Base-by-base conservation (phyloP, 768 basidiomycete genomes). In the Rhodotorula toruloides region DNA sequence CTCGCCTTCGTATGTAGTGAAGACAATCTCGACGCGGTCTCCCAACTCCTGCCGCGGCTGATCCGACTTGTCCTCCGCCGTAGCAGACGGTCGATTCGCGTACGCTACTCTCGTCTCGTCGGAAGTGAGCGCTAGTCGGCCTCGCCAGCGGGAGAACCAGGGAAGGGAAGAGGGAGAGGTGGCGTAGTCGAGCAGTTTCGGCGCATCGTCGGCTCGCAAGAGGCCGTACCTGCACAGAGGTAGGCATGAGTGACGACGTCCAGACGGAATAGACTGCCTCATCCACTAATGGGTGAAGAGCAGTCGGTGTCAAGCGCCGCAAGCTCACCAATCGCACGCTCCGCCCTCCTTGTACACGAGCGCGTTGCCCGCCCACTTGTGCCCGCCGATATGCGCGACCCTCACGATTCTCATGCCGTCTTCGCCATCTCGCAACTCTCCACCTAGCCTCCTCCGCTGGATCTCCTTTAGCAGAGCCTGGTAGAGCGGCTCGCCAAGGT, bases 371-470 rank as follows among this genome's bases (percentile, higher is more conserved):
- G 68, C 74, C 36, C 53, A 75, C 54, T 66, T 66, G 67, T 76
- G 75, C 4, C 75, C 75, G 14, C 75, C 75, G 14, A 74, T 58
- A 40, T 77, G 76, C 14, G 62, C 67, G 22, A 73, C 61, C 36
- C 74, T 61, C 22, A 53, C 32, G n/a, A 76, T 52, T 22, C 61
- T 36, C 2, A 74, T 61, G 19, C 58, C 53, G 10, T 40, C 47
- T 27, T 52, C 50, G 16, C 31, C 44, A 32, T n/a, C 62, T 42
- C 42, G 39, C 37, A 55, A 54, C 61, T 65, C 68, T 19, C 65
- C 55, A 11, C 68, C 70, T 21, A 64, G 4, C 36, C 46, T 53
- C 9, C 68, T 36, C 40, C 72, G 61, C 59, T 56, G 46, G 2
- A 55, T 44, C 32, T 69, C 69, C 29, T 25, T 25, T 3, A 68